Conservation (phyloP, 495 filamentous ascomycete genomes). For the Xylaria cubensis region DNA sequence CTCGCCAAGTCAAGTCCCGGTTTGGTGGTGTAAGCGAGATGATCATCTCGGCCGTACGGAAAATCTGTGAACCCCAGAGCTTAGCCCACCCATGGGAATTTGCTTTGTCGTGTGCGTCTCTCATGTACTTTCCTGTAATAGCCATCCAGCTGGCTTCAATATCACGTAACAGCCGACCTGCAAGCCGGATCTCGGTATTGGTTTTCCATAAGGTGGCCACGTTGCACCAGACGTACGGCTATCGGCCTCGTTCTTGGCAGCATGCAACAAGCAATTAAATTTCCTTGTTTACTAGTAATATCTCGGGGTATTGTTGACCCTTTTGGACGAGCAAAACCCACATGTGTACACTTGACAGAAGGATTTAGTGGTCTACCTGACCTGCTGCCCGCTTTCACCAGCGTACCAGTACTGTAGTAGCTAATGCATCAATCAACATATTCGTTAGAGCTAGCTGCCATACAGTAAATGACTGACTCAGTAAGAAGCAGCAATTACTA, state of each 20-base stretch:
- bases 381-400: not conserved
- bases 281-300: not conserved
- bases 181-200: not conserved
- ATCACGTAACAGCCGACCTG: conserved; percentile 7
- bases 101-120: not conserved
- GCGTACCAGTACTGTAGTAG: not conserved
- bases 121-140: not conserved
- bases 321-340: not conserved
- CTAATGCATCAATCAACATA: not conserved
- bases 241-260: conserved; percentile 6
- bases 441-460: not conserved
- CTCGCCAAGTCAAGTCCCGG: not conserved
- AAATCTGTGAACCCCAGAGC: not conserved
- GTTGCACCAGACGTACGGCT: conserved; percentile 5
- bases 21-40: conserved; percentile 15
- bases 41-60: conserved; percentile 26
- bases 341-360: not conserved
- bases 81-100: not conserved
- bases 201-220: not conserved
- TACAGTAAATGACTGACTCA: not conserved
- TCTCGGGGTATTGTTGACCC: not conserved
- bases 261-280: not conserved
- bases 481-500: not conserved
- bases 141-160: conserved; percentile 1
- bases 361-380: not conserved